These are phyloP conservation scores for Salvia rosmarinus DNA, from an alignment of 257 asterid species.

Conservation along the genomic window DNA sequence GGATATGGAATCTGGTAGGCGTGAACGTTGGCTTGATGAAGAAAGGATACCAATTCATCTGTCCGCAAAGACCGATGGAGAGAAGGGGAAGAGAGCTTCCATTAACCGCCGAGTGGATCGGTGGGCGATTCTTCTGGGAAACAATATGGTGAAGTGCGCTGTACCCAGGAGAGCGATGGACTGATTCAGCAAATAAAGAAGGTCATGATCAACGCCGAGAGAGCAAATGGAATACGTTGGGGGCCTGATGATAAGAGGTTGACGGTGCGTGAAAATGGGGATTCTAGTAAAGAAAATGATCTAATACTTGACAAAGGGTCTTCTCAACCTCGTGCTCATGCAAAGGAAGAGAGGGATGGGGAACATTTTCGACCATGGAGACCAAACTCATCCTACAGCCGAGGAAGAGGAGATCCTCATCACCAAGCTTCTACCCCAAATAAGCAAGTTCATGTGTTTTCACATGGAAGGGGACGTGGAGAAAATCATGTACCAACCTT, in stretches of 20 bases:
- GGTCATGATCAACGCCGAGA: constrained; percentile 85
- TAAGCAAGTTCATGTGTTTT: constrained; percentile 63
- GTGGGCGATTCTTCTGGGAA: constrained; percentile 76
- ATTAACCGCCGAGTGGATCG: constrained; percentile 74
- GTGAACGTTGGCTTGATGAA: constrained; percentile 96
- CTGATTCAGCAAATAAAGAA: constrained; percentile 76
- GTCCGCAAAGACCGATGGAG: constrained; percentile 85
- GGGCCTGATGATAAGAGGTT: constrained; percentile 75
- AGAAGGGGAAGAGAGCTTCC: constrained; percentile 77
- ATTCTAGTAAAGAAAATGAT: constrained; percentile 62
- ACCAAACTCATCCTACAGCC: constrained; percentile 62
- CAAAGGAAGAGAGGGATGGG: constrained; percentile 83
- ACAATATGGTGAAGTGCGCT: constrained; percentile 73
- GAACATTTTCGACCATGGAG: constrained; percentile 89
- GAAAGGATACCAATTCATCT: constrained; percentile 87
- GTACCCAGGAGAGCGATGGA: constrained; percentile 74
- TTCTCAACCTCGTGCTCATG: constrained; percentile 50
- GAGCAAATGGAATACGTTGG: constrained; percentile 97
- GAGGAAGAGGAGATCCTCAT: constrained; percentile 78
- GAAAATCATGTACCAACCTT: constrained; percentile 53
- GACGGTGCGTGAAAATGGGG: constrained; percentile 74
- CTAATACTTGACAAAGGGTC: constrained; percentile 59
- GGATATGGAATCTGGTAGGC: constrained; percentile 75
- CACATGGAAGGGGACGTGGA: constrained; percentile 84
- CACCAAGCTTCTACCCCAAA: constrained; percentile 53